Conservation (phyloP, 1,284 basidiomycete species). For the Rhodotorula sp. region DNA sequence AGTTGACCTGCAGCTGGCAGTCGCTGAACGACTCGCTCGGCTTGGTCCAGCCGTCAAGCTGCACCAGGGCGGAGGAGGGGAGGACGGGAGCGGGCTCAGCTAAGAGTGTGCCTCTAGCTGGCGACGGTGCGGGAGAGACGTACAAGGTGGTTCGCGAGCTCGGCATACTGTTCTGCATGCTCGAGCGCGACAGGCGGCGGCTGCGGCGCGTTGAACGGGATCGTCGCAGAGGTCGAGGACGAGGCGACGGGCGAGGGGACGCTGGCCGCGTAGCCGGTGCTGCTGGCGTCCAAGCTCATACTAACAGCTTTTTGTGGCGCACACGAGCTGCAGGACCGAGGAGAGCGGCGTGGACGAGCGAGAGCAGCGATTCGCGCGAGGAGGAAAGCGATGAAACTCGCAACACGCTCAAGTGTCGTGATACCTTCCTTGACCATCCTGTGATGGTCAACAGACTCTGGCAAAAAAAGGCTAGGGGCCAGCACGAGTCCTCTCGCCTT, state of each 20-base stretch:
- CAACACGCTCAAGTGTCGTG: too few species aligned
- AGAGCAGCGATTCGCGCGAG: not conserved
- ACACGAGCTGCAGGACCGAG: not conserved
- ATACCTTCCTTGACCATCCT: too few species aligned
- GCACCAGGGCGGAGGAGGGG: not conserved
- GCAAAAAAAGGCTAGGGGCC: too few species aligned
- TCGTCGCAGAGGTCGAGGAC: not conserved
- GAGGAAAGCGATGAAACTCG: not conserved
- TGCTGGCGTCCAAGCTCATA: not conserved
- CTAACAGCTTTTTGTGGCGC: not conserved
- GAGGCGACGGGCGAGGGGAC: not conserved
- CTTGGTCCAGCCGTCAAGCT: constrained; percentile 16
- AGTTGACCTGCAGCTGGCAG: constrained; percentile 13
- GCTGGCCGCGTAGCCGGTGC: not conserved
- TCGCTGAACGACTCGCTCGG: constrained; percentile 14
- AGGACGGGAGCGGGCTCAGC: constrained; percentile 1
- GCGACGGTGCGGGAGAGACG: not conserved
- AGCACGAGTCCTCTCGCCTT: not conserved
- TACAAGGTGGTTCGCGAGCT: constrained; percentile 11
- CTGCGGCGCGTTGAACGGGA: not conserved
- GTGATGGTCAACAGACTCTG: too few species aligned
- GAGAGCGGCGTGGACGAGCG: not conserved
- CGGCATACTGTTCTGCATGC: not conserved
- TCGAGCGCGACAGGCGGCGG: not conserved
- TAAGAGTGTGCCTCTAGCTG: too few species aligned